Evolutionary conservation across 2,329 filamentous ascomycete species (phyloP).

Genomic region (Diaporthe amygdali): DNA sequence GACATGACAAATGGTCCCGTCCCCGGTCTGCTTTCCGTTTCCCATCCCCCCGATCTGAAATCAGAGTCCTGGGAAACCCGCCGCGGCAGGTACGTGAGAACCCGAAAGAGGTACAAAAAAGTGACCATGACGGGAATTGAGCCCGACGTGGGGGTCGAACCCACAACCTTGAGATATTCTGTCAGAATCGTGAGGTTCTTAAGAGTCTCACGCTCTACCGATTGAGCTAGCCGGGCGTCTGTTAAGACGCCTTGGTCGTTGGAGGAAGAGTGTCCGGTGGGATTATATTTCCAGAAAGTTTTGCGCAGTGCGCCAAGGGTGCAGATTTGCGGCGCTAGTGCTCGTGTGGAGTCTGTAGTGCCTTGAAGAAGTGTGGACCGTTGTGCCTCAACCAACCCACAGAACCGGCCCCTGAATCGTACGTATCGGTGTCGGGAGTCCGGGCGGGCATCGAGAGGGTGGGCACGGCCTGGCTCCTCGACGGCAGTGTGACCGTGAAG

Average conservation of each 20-base stretch:
- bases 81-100: too few species aligned
- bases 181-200: slow-evolving; percentile 31
- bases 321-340: background rate
- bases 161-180: slow-evolving; percentile 23
- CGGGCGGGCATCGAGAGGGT: background rate
- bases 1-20: too few species aligned
- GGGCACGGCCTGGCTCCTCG: background rate
- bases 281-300: background rate
- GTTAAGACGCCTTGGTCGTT: slow-evolving; percentile 19
- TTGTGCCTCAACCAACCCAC: background rate
- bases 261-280: accelerated
- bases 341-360: background rate
- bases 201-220: slow-evolving; percentile 78
- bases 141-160: slow-evolving; percentile 25
- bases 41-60: too few species aligned
- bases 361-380: background rate
- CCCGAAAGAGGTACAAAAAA: background rate
- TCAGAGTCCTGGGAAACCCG: too few species aligned
- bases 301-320: background rate
- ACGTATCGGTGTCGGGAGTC: background rate
- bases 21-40: too few species aligned
- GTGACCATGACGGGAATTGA: background rate
- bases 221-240: slow-evolving; percentile 67
- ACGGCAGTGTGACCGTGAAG: background rate
- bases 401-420: background rate